Evolutionary conservation across 495 filamentous ascomycete species (phyloP).

Genomic region (Penicillium chermesinum): DNA sequence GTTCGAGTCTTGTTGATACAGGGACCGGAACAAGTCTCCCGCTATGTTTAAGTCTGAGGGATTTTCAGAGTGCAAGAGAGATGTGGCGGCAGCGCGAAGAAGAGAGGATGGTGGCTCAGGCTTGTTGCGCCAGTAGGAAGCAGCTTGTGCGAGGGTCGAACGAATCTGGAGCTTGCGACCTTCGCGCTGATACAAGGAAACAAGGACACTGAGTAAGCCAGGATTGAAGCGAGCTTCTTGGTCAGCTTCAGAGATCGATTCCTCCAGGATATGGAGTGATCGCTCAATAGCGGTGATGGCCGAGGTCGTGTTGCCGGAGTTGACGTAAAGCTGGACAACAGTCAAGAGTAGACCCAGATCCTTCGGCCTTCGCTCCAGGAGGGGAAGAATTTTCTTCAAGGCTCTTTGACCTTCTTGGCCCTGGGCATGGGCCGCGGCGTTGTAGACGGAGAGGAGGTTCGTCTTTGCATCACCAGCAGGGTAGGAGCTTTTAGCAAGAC

Average conservation of each 20-base stretch:
- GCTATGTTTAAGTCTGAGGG: conserved; percentile 61
- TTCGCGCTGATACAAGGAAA: conserved; percentile 75
- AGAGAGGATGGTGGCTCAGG: conserved; percentile 52
- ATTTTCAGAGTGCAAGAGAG: conserved; percentile 69
- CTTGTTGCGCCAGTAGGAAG: conserved; percentile 67
- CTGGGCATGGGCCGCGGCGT: conserved; percentile 70
- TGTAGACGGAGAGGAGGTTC: conserved; percentile 67
- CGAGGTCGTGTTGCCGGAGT: conserved; percentile 65
- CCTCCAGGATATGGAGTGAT: conserved; percentile 68
- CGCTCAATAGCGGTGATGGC: conserved; percentile 72
- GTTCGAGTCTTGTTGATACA: conserved; percentile 55
- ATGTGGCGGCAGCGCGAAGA: conserved; percentile 71
- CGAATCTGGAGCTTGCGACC: conserved; percentile 71
- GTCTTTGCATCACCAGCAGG: conserved; percentile 52
- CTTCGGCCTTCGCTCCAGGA: conserved; percentile 70
- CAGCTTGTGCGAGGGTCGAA: conserved; percentile 70
- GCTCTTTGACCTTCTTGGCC: conserved; percentile 60
- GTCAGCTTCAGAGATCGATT: conserved; percentile 55
- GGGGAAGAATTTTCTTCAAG: conserved; percentile 64
- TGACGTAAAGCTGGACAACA: conserved; percentile 77
- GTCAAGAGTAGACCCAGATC: conserved; percentile 83
- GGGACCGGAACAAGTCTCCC: conserved; percentile 64
- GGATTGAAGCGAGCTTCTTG: conserved; percentile 74
- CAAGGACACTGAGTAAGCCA: conserved; percentile 75
- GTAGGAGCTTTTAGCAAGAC: conserved; percentile 48